Conservation (phyloP, 169 alveolate species). For the Haemoproteus tartakovskyi region DNA sequence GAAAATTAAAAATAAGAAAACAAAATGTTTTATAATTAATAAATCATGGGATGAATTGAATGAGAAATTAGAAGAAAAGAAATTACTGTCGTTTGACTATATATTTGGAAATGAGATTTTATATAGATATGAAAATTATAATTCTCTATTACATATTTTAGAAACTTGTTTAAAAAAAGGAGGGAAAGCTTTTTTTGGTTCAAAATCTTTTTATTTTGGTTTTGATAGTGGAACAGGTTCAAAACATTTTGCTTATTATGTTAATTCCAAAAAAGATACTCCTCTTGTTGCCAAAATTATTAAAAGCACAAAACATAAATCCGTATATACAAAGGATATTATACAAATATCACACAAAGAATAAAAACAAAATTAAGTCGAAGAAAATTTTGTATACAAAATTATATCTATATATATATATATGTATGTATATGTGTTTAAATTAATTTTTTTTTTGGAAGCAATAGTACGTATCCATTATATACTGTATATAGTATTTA, state of each 20-base stretch:
- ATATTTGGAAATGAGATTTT: conserved; percentile 60
- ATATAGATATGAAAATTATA: conserved; percentile 61
- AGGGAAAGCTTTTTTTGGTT: conserved; percentile 57
- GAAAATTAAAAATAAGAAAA: conserved; percentile 9
- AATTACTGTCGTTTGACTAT: conserved; percentile 39
- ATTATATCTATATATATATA: too few relatives aligned
- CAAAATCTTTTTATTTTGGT: conserved; percentile 58
- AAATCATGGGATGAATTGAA: conserved; percentile 47
- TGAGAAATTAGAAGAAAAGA: conserved; percentile 8
- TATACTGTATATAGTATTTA: too few relatives aligned
- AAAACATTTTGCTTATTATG: conserved; percentile 29
- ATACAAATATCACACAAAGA: conserved; percentile 49
- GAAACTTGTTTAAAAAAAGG: conserved; percentile 5
- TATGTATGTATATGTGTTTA: too few relatives aligned
- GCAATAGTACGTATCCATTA: too few relatives aligned
- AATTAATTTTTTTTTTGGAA: too few relatives aligned
- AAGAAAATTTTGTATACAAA: too few relatives aligned
- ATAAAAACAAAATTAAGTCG: too few relatives aligned
- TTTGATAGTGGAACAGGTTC: conserved; percentile 64
- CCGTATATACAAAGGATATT: conserved; percentile 45
- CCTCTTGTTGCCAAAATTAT: conserved; percentile 16
- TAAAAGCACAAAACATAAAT: conserved; percentile 16
- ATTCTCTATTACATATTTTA: conserved; percentile 12
- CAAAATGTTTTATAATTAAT: conserved; percentile 22
- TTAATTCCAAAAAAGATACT: conserved; percentile 24